Evolutionary conservation across 2,329 filamentous ascomycete genomes (phyloP), one percentile per base, ranked within the genome.

Genomic region (Hysterium pulicare): DNA sequence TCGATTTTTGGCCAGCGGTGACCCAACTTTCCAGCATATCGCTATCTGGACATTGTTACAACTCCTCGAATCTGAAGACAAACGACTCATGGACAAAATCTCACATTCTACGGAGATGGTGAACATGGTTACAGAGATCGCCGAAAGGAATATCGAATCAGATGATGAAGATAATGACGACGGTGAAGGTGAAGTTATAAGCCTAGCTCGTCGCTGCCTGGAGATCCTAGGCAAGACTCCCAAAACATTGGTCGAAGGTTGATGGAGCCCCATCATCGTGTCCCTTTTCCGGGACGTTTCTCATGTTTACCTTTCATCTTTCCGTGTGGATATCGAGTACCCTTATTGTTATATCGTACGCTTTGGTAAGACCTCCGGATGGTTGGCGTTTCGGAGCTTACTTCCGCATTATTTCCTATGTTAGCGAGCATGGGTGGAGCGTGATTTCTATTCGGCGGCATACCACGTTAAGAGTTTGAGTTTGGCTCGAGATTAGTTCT

Each of bases 21-120:
- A 98, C 62, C 84, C 93, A 1, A 98, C 93, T 0, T 98, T 98
- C 76, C 93, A 98, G 69, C 93, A 98, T 65, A 98, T 98, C 61
- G 93, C 93, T 38, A 95, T 97, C 50, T 98, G 93, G 93, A 98
- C 93, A 1, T 72, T 98, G 36, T 79, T 98, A 3, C 93, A 98
- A 64, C 79, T 98, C 4, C 83, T 98, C 38, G 93, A 98, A 69
- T 96, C 91, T 0, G 90, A 95, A 64, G 91, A 98, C 63, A 84
- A 87, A 69, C 85, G 82, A 42, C 76, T 98, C n/a, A 86, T 96
- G 49, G 83, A 84, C 38, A 82, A 89, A 37, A 96, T 98, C 54
- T 84, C 87, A 56, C 87, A 91, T 61, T 90, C 90, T 2, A 87
- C 91, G 50, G 89, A 95, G 52, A 86, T 98, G 52, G 87, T 96